A percentile compares a stretch with the other conserved stretches of the same genome.
phyloP scores from a whole-genome alignment of 2,329 filamentous ascomycete species.

The Fusarium sp. region DNA sequence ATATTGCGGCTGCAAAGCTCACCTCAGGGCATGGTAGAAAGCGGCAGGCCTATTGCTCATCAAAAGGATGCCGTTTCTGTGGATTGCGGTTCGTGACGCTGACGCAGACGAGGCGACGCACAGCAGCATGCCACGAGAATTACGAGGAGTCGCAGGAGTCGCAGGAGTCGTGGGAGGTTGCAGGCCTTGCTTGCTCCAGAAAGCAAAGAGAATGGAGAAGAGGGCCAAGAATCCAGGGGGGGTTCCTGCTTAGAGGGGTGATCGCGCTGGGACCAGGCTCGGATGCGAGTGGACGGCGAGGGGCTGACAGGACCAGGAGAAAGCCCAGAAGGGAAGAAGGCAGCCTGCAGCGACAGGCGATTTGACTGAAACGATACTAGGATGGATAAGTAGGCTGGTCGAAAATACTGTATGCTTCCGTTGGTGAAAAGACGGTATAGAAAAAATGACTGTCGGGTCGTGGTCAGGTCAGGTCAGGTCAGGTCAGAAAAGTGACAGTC shows the following conservation, averaged over 20 bases:
- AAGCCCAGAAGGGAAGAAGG: neutral
- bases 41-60: conserved; percentile 45
- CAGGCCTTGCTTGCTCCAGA: conserved; percentile 26
- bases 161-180: conserved; percentile 34
- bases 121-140: conserved; percentile 36
- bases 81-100: conserved; percentile 24
- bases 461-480: conserved; percentile 8
- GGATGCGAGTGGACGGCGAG: conserved; percentile 36
- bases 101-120: conserved; percentile 17
- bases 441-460: neutral
- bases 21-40: conserved; percentile 49
- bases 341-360: conserved; percentile 18
- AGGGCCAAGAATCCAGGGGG: conserved; percentile 33
- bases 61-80: conserved; percentile 32
- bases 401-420: neutral
- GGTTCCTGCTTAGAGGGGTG: conserved; percentile 31
- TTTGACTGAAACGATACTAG: conserved; percentile 25
- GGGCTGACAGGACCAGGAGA: conserved; percentile 28
- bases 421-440: conserved; percentile 30
- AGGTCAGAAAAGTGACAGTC: conserved; percentile 17
- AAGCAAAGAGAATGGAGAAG: conserved; percentile 20
- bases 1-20: conserved; percentile 45
- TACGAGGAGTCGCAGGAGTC: conserved; percentile 26
- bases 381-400: conserved; percentile 11
- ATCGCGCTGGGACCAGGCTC: conserved; percentile 30